These are phyloP conservation scores for Aspergillus oerlinghausenensis DNA, from an alignment of 2,329 filamentous ascomycete species.

Conservation along the genomic window DNA sequence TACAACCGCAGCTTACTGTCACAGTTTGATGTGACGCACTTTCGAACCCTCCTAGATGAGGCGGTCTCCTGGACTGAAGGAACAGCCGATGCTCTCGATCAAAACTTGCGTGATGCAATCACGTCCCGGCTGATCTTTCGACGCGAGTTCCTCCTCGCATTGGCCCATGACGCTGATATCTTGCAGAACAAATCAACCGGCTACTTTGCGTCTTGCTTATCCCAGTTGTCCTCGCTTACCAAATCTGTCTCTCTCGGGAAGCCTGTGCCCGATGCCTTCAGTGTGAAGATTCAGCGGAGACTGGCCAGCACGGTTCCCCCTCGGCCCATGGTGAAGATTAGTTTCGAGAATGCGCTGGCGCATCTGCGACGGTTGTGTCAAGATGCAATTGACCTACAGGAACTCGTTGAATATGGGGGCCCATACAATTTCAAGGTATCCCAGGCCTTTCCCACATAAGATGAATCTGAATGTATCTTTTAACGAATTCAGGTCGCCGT, in stretches of 20 bases:
- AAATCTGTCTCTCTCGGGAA: conserved; percentile 59
- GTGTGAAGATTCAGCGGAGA: conserved; percentile 82
- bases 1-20: conserved; percentile 76
- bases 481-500: conserved; percentile 59
- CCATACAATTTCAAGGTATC: conserved; percentile 66
- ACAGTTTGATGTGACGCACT: conserved; percentile 53
- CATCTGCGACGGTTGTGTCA: conserved; percentile 67
- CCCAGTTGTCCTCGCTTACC: conserved; percentile 52
- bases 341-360: conserved; percentile 64
- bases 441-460: conserved; percentile 14
- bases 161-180: conserved; percentile 36
- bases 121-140: conserved; percentile 63
- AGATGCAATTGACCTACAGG: conserved; percentile 65
- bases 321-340: conserved; percentile 75
- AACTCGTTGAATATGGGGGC: conserved; percentile 63
- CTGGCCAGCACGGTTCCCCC: conserved; percentile 92
- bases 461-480: conserved; percentile 7
- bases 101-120: conserved; percentile 52
- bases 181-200: conserved; percentile 26
- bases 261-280: conserved; percentile 74
- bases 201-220: conserved; percentile 31
- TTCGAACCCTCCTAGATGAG: conserved; percentile 52
- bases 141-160: conserved; percentile 41
- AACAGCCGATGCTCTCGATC: conserved; percentile 28
- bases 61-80: conserved; percentile 51